phyloP scores from a whole-genome alignment of 108 stramenopile genomes.

The Poteriospumella lacustris region DNA sequence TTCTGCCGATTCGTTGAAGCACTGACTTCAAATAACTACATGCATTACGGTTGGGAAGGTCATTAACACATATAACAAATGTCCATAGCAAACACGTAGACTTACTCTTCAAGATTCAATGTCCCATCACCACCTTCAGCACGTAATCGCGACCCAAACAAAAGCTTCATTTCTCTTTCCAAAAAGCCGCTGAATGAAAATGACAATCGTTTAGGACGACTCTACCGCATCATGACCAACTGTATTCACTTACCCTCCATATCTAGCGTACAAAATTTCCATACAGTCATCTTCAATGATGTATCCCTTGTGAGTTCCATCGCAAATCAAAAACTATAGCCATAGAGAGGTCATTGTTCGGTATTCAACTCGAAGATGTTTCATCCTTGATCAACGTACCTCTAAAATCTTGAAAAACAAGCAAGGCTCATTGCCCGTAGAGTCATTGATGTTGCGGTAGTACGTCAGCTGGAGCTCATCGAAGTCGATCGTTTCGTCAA shows the following conservation, averaged over 20 bases:
- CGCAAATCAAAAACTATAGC: conserved; percentile 18
- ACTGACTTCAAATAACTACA: not conserved
- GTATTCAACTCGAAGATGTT: too few species aligned
- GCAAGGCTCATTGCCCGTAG: conserved; percentile 11
- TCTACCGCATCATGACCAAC: not conserved
- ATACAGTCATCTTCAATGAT: conserved; percentile 32
- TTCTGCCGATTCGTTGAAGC: not conserved
- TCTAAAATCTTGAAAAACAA: conserved; percentile 11
- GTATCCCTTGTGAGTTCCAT: conserved; percentile 16
- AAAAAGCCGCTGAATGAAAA: not conserved
- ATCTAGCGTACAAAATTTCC: conserved; percentile 21
- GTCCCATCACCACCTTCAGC: conserved; percentile 20
- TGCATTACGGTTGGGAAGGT: too few species aligned
- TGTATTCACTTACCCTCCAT: conserved; percentile 23
- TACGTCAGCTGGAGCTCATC: conserved; percentile 28
- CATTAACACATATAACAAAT: too few species aligned
- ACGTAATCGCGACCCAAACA: conserved; percentile 15
- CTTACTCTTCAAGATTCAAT: not conserved
- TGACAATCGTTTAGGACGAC: not conserved
- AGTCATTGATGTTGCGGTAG: conserved; percentile 13
- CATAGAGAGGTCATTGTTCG: too few species aligned
- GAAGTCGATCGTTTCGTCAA: not conserved
- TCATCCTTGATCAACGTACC: conserved; percentile 4
- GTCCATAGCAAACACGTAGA: too few species aligned
- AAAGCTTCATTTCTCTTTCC: conserved; percentile 17